These are phyloP conservation scores for Emericellopsis terricola DNA, from an alignment of 495 filamentous ascomycete genomes.

Conservation along the genomic window DNA sequence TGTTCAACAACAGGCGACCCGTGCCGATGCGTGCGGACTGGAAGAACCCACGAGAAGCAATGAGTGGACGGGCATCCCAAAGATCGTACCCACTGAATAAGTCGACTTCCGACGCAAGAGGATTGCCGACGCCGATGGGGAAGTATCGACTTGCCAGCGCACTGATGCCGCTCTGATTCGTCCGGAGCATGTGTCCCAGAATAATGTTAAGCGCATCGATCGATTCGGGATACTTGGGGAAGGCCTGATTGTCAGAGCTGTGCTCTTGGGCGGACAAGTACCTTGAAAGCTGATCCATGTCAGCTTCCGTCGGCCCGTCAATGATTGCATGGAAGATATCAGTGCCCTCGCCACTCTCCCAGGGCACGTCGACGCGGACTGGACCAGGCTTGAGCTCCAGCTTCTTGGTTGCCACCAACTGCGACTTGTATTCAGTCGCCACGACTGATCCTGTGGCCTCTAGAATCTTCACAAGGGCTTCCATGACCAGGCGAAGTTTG, in stretches of 20 bases:
- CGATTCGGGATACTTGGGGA: conserved; percentile 18
- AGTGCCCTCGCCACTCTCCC: conserved; percentile 23
- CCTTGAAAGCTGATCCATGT: conserved; percentile 28
- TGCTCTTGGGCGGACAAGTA: conserved; percentile 28
- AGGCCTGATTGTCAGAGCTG: conserved; percentile 13
- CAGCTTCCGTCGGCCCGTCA: conserved; percentile 15
- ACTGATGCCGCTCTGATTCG: conserved; percentile 6
- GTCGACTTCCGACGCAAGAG: conserved; percentile 8
- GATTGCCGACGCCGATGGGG: conserved; percentile 10
- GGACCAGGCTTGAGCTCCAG: conserved; percentile 16
- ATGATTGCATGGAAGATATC: conserved; percentile 27
- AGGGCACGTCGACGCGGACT: conserved; percentile 18
- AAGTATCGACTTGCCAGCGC: conserved; percentile 26
- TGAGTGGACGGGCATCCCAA: conserved; percentile 15
- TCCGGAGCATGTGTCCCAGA: conserved; percentile 22
- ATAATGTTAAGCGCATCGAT: conserved; percentile 33
- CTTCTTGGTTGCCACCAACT: conserved; percentile 22
- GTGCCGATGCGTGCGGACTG: conserved; percentile 49
- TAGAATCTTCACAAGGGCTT: conserved; percentile 22
- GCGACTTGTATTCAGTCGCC: conserved; percentile 41
- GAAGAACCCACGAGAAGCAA: conserved; percentile 46
- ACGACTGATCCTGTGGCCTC: conserved; percentile 13
- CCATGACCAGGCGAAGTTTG: conserved; percentile 35
- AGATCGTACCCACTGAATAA: no score
- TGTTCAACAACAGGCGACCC: conserved; percentile 42